A percentile compares a stretch with the other conserved stretches of the same genome.
phyloP scores from a whole-genome alignment of 805 yeast species.

The Metschnikowia lachancei region DNA sequence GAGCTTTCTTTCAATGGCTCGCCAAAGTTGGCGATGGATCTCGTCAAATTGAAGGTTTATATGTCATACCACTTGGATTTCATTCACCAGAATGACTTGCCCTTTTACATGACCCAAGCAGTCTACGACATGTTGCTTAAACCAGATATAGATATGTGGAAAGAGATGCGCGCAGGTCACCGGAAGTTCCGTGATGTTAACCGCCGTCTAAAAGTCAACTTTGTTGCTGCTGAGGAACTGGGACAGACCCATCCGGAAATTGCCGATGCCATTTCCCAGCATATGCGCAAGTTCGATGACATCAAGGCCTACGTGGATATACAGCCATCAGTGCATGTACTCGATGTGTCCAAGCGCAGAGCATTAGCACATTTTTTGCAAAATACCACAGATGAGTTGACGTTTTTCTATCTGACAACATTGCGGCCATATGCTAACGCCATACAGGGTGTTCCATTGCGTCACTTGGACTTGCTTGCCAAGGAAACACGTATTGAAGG shows the following conservation, averaged over 20 bases:
- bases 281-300: slow-evolving; percentile 8
- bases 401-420: slow-evolving; percentile 20
- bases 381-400: slow-evolving; percentile 12
- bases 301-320: slow-evolving; percentile 9
- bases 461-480: slow-evolving; percentile 11
- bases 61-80: slow-evolving; percentile 39
- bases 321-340: slow-evolving; percentile 7
- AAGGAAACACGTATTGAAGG: slow-evolving; percentile 2
- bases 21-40: slow-evolving; percentile 45
- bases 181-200: slow-evolving; percentile 3
- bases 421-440: slow-evolving; percentile 14
- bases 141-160: slow-evolving; percentile 24
- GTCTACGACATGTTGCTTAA: slow-evolving; percentile 30
- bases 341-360: slow-evolving; percentile 16
- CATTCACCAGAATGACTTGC: slow-evolving; percentile 57
- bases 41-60: slow-evolving; percentile 36
- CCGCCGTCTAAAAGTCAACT: slow-evolving; percentile 10
- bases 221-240: slow-evolving; percentile 21
- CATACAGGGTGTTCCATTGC: slow-evolving; percentile 15
- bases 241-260: slow-evolving; percentile 11
- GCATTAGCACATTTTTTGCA: slow-evolving; percentile 6
- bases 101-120: slow-evolving; percentile 56
- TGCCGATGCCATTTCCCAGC: slow-evolving; percentile 2
- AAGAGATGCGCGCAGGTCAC: background rate
- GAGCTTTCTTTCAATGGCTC: slow-evolving; percentile 39